Evolutionary conservation across 208 protist species (phyloP).

Genomic region (Jaenimonas drosophilae): DNA sequence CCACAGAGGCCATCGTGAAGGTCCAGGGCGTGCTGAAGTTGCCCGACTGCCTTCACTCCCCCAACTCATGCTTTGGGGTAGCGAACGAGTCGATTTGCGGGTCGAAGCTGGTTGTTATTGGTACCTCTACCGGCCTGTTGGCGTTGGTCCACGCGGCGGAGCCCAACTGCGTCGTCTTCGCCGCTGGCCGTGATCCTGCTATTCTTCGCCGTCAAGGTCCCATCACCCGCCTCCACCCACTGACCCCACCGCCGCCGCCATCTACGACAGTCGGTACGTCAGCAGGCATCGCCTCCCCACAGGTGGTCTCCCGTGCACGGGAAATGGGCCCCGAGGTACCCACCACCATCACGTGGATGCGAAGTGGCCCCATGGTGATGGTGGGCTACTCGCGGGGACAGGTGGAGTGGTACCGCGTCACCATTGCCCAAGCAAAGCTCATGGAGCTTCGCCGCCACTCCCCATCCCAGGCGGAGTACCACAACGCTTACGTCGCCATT

Average conservation of each 20-base stretch:
- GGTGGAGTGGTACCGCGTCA: constrained; percentile 73
- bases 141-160: constrained; percentile 35
- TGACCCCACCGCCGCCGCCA: no score
- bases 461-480: no score
- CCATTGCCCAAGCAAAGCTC: constrained; percentile 15
- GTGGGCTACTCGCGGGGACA: constrained; percentile 56
- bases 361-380: constrained; percentile 62
- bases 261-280: no score
- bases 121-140: constrained; percentile 38
- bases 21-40: constrained; percentile 38
- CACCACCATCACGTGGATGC: constrained; percentile 84
- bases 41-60: constrained; percentile 37
- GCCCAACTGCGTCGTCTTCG: no score
- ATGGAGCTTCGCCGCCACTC: neutral
- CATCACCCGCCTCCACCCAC: no score
- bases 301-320: no score
- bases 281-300: no score
- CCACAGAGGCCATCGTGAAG: constrained; percentile 9
- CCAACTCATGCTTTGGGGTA: constrained; percentile 54
- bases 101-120: constrained; percentile 55
- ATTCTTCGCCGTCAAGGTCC: no score
- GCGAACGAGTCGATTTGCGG: constrained; percentile 60
- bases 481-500: no score
- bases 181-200: no score
- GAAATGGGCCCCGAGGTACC: no score